Evolutionary conservation across 202 grass and related monocot genomes (phyloP), one percentile per base, ranked within the genome.

Genomic region (Cymbopogon flexuosus): DNA sequence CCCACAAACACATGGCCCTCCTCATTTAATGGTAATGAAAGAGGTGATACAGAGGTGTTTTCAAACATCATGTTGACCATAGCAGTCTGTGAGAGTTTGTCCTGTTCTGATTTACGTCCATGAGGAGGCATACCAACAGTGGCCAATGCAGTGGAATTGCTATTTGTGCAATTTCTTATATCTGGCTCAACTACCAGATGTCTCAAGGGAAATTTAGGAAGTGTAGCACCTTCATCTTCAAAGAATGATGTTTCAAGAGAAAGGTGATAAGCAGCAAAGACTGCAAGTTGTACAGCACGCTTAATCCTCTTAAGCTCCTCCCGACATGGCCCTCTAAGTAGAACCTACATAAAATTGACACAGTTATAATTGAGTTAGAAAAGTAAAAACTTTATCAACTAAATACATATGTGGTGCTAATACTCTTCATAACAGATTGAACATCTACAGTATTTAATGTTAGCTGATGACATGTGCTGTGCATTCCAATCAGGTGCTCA

Each of bases 211-310:
- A 86, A 54, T 73, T 86, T 95, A 61, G 96, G 96, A 72, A 99
- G 90, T 72, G 83, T 89, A 37, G 96, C 90, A 27, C 96, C 92
- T 81, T 93, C 92, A 84, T 99, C 96, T 16, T 88, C 96, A 82
- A 99, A 91, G 84, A 99, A 99, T 73, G 96, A 99, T 47, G 96
- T 99, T 82, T 99, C 90, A 65, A 93, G 84, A 79, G 92, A 95
- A 33, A 99, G 88, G 81, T 99, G 96, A 85, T 99, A 95, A 8
- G 96, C 96, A 18, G 96, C 96, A 88, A 99, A 99, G 11, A 86
- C 86, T 80, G 92, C 88, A 88, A 93, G 88, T 72, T 99, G 96
- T 40, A 91, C 68, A 79, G 76, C 88, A 76, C 86, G 84, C 66
- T 99, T 99, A 74, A 99, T 76, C 81, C 89, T 95, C 82, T 99